Evolutionary conservation across 2,329 filamentous ascomycete species (phyloP).

Genomic region (Fusarium subglutinans): DNA sequence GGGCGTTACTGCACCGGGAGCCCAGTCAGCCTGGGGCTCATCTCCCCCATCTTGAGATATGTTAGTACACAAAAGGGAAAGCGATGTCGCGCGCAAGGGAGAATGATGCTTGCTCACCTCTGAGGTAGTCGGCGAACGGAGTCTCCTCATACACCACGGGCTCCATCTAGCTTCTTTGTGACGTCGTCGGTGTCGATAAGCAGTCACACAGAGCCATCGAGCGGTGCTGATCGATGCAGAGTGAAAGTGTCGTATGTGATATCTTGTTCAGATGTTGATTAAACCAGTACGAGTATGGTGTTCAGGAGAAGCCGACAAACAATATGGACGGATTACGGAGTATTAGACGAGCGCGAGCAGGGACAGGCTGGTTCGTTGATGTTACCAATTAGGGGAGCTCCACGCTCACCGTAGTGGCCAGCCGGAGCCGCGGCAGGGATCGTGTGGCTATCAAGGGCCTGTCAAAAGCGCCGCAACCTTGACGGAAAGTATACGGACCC

Average conservation of each 20-base stretch:
- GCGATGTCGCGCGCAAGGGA: not conserved
- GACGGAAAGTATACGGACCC: conserved; percentile 4
- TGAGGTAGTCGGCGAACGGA: conserved; percentile 87
- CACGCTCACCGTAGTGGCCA: conserved; percentile 34
- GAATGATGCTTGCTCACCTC: conserved; percentile 66
- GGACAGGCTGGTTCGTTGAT: conserved; percentile 39
- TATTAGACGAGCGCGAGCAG: conserved; percentile 28
- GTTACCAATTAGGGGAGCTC: conserved; percentile 42
- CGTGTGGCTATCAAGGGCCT: not conserved
- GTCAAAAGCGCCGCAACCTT: conserved; percentile 22
- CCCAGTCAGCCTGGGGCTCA: conserved; percentile 58
- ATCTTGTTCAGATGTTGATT: conserved; percentile 21
- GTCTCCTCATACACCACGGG: conserved; percentile 86
- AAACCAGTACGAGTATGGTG: conserved; percentile 15
- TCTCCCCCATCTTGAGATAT: conserved; percentile 56
- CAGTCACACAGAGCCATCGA: conserved; percentile 46
- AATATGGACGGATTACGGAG: conserved; percentile 9
- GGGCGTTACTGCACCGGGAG: conserved; percentile 51
- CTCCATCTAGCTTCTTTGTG: conserved; percentile 68
- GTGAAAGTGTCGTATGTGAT: conserved; percentile 11
- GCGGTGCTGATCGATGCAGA: conserved; percentile 22
- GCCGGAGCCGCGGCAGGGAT: conserved; percentile 28
- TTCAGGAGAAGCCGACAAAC: conserved; percentile 38
- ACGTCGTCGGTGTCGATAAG: conserved; percentile 41
- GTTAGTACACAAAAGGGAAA: conserved; percentile 8